phyloP scores from a whole-genome alignment of 2,329 filamentous ascomycete species.

The Cladosporium sp. region DNA sequence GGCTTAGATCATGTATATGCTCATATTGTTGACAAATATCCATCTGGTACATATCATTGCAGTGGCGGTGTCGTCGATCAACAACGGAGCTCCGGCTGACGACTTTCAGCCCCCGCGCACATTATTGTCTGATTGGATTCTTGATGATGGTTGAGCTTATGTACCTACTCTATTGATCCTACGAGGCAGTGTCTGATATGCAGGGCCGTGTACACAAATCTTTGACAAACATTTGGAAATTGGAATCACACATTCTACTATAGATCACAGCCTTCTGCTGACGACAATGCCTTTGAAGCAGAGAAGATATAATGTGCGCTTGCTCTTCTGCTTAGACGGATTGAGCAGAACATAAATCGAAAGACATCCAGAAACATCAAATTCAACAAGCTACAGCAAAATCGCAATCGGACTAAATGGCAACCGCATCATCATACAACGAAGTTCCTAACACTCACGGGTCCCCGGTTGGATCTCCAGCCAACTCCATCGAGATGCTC shows the following conservation, averaged over 20 bases:
- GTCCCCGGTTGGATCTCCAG: not conserved
- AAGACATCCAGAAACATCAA: not conserved
- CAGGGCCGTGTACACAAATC: not conserved
- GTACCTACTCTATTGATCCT: not conserved
- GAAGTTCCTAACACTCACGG: not conserved
- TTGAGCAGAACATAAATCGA: not conserved
- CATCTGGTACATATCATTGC: not conserved
- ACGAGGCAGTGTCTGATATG: not conserved
- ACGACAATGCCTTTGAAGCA: not conserved
- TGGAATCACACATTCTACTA: not conserved
- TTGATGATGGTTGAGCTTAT: not conserved
- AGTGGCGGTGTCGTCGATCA: not conserved
- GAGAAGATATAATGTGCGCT: not conserved
- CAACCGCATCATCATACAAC: not conserved
- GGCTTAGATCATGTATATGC: not conserved
- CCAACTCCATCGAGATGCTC: slow-evolving; percentile 5
- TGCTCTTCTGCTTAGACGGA: not conserved
- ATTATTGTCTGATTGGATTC: not conserved
- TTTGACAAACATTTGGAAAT: not conserved
- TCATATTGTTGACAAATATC: not conserved
- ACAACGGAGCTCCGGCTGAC: not conserved
- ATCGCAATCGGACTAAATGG: not conserved
- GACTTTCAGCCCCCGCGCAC: not conserved
- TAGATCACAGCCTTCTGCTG: not conserved
- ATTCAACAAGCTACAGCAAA: not conserved